These are phyloP conservation scores for Teratosphaeria zuluensis DNA, from an alignment of 2,329 filamentous ascomycete genomes.

Conservation along the genomic window DNA sequence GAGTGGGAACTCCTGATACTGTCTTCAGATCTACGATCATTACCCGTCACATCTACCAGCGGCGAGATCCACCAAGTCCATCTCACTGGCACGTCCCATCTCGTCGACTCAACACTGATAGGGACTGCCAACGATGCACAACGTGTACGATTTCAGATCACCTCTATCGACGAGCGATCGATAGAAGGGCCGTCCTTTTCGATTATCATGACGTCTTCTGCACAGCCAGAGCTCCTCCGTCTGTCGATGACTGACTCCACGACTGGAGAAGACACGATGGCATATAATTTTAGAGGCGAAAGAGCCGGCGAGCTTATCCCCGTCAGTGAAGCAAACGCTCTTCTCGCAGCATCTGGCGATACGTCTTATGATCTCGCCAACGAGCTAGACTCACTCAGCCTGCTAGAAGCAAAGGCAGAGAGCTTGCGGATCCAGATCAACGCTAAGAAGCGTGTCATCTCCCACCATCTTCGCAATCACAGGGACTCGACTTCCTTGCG, in stretches of 20 bases:
- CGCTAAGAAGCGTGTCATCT: constrained; percentile 25
- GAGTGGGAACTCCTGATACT: constrained; percentile 22
- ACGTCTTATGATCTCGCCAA: constrained; percentile 21
- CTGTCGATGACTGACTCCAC: not conserved
- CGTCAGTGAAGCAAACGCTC: not conserved
- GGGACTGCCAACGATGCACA: not conserved
- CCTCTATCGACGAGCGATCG: not conserved
- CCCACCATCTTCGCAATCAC: constrained; percentile 29
- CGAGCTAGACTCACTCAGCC: constrained; percentile 31
- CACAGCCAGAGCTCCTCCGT: not conserved
- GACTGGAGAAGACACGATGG: not conserved
- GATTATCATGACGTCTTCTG: not conserved
- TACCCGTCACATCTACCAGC: constrained; percentile 27
- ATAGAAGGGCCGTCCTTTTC: not conserved
- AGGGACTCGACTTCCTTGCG: constrained; percentile 29
- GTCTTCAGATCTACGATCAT: constrained; percentile 10
- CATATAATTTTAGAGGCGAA: not conserved
- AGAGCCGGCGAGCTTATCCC: not conserved
- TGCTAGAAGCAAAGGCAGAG: constrained; percentile 20
- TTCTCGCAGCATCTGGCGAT: not conserved
- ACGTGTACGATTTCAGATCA: not conserved
- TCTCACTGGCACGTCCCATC: constrained; percentile 6
- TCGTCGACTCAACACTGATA: constrained; percentile 4
- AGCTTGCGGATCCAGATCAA: constrained; percentile 17
- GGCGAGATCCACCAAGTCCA: constrained; percentile 9